Evolutionary conservation across 108 stramenopile species (phyloP).

Genomic region (Bacterosira constricta): DNA sequence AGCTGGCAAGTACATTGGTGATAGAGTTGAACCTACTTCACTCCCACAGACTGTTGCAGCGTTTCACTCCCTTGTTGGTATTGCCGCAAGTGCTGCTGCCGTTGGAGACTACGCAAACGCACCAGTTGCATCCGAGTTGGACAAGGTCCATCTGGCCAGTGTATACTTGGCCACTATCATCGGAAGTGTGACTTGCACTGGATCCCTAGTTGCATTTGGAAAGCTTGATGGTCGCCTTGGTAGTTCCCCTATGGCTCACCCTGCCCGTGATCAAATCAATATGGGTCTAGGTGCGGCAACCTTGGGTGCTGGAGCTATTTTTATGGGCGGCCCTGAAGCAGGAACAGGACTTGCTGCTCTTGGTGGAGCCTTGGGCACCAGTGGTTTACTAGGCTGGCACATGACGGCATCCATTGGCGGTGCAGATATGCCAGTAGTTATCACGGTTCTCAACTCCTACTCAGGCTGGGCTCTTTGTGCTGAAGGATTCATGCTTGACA

Average conservation of each 20-base stretch:
- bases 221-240: slow-evolving; percentile 91
- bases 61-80: slow-evolving; percentile 96
- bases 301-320: slow-evolving; percentile 85
- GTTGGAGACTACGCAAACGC: slow-evolving; percentile 87
- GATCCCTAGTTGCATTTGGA: slow-evolving; percentile 97
- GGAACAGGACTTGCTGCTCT: slow-evolving; percentile 83
- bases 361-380: slow-evolving; percentile 80
- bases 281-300: slow-evolving; percentile 92
- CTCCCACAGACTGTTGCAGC: slow-evolving; percentile 98
- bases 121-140: slow-evolving; percentile 70
- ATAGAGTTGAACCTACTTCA: slow-evolving; percentile 93
- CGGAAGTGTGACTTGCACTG: slow-evolving; percentile 97
- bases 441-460: slow-evolving; percentile 98
- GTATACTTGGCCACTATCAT: slow-evolving; percentile 96
- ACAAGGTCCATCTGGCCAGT: slow-evolving; percentile 81
- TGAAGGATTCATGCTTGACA: slow-evolving; percentile 99
- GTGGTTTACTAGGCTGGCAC: slow-evolving; percentile 92
- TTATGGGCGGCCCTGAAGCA: slow-evolving; percentile 78
- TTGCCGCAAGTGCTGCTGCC: slow-evolving; percentile 92
- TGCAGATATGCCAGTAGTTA: slow-evolving; percentile 99
- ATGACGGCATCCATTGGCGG: slow-evolving; percentile 98
- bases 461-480: slow-evolving; percentile 96
- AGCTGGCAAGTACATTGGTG: slow-evolving; percentile 87
- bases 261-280: slow-evolving; percentile 89
- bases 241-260: slow-evolving; percentile 79